Conservation (phyloP, 169 alveolate species). For the Cryptosporidium baileyi region DNA sequence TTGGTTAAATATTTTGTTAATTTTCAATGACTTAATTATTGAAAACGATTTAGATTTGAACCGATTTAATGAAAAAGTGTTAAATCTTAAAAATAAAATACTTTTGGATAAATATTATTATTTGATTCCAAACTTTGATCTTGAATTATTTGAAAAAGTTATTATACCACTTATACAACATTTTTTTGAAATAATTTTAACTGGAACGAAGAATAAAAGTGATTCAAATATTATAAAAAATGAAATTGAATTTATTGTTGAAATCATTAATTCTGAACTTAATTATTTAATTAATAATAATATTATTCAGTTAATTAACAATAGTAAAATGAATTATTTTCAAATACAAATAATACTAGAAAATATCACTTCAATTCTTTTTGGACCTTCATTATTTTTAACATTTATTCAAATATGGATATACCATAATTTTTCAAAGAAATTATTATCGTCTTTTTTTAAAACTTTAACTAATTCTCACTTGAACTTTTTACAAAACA, state of each 20-base stretch:
- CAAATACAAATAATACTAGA: constrained; percentile 5
- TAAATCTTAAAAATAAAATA: not conserved
- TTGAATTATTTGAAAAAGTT: constrained; percentile 2
- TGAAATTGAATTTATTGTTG: not conserved
- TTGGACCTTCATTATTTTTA: constrained; percentile 21
- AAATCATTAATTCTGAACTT: not conserved
- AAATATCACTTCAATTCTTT: constrained; percentile 14
- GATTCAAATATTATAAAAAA: not conserved
- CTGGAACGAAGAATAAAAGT: not conserved
- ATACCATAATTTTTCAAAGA: constrained; percentile 20
- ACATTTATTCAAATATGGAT: constrained; percentile 19
- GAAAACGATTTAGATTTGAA: too few relatives aligned
- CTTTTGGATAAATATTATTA: not conserved
- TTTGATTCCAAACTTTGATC: too few relatives aligned
- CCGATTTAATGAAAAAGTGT: too few relatives aligned
- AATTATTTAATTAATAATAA: not conserved
- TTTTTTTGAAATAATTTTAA: not conserved
- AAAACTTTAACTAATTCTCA: not conserved
- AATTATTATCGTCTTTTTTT: not conserved
- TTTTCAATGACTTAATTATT: not conserved
- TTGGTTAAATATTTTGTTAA: not conserved
- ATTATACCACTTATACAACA: not conserved
- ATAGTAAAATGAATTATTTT: not conserved
- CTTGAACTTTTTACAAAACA: not conserved
- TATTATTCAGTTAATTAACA: not conserved